A percentile compares a stretch with the other conserved stretches of the same genome.
These are phyloP conservation scores for Triticum turgidum DNA, from an alignment of 176 grass and related monocot genomes.

Conservation along the genomic window DNA sequence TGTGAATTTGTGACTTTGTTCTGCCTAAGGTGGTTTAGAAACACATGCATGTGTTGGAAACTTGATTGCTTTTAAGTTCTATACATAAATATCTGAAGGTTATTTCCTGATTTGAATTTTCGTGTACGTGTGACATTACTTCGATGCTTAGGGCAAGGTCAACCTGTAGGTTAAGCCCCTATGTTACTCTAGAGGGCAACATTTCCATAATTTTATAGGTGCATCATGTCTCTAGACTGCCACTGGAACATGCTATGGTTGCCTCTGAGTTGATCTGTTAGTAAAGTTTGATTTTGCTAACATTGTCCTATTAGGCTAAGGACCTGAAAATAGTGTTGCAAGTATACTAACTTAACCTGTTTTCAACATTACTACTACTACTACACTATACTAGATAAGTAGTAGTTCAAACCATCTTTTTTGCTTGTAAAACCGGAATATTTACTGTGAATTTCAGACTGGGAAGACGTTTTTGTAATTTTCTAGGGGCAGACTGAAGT, in stretches of 20 bases:
- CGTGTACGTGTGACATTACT: not conserved
- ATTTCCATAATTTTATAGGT: not conserved
- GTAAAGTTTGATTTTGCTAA: not conserved
- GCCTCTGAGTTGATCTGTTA: not conserved
- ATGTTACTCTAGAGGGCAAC: not conserved
- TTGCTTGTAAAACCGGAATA: too few species aligned
- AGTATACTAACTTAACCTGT: too few species aligned
- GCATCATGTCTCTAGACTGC: not conserved
- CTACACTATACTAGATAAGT: too few species aligned
- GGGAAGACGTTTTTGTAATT: too few species aligned
- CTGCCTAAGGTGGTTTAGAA: not conserved
- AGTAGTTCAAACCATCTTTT: too few species aligned
- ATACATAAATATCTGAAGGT: not conserved
- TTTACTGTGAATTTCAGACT: too few species aligned
- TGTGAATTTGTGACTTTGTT: not conserved
- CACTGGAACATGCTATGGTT: not conserved
- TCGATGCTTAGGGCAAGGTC: not conserved
- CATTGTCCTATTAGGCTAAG: too few species aligned
- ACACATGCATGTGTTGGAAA: not conserved
- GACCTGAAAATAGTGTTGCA: too few species aligned
- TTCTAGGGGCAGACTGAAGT: too few species aligned
- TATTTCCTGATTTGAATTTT: not conserved
- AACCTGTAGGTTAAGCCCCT: not conserved
- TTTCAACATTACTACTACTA: too few species aligned
- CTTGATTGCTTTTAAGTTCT: not conserved